Percentiles rank a stretch among this genome's conserved stretches.
These are phyloP conservation scores for Albatrellus ellisii DNA, from an alignment of 768 basidiomycete species.

Conservation along the genomic window DNA sequence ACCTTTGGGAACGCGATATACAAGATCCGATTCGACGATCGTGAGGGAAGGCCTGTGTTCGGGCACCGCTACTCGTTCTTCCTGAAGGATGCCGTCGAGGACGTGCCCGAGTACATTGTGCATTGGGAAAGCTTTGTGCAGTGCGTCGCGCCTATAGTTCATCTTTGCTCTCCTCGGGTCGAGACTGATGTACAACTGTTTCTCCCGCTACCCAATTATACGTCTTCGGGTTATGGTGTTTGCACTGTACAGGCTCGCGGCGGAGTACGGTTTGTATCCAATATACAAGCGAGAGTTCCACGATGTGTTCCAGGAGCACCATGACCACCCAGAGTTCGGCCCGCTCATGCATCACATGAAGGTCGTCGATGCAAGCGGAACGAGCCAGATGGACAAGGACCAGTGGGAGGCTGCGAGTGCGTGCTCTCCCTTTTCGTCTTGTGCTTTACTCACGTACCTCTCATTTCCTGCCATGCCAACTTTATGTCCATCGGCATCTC, in stretches of 20 bases:
- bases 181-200: neutral
- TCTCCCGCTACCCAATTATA: no score
- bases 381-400: conserved; percentile 85
- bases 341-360: conserved; percentile 84
- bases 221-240: no score
- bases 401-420: conserved; percentile 99
- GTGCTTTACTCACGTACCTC: no score
- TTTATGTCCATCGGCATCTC: conserved; percentile 7
- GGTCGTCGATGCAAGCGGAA: conserved; percentile 75
- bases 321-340: conserved; percentile 66
- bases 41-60: conserved; percentile 47
- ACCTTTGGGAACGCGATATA: conserved; percentile 89
- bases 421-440: conserved; percentile 27
- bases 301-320: conserved; percentile 74
- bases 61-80: conserved; percentile 94
- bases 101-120: conserved; percentile 97
- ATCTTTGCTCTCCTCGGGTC: conserved; percentile 9
- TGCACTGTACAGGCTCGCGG: conserved; percentile 71
- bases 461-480: conserved; percentile 1
- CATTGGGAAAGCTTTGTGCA: conserved; percentile 84
- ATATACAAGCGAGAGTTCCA: conserved; percentile 86
- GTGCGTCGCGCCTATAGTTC: conserved; percentile 36
- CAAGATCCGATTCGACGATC: conserved; percentile 73
- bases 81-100: conserved; percentile 88
- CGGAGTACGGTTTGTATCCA: conserved; percentile 61